phyloP scores from a whole-genome alignment of 176 grass and related monocot species.

The Eragrostis curvula region DNA sequence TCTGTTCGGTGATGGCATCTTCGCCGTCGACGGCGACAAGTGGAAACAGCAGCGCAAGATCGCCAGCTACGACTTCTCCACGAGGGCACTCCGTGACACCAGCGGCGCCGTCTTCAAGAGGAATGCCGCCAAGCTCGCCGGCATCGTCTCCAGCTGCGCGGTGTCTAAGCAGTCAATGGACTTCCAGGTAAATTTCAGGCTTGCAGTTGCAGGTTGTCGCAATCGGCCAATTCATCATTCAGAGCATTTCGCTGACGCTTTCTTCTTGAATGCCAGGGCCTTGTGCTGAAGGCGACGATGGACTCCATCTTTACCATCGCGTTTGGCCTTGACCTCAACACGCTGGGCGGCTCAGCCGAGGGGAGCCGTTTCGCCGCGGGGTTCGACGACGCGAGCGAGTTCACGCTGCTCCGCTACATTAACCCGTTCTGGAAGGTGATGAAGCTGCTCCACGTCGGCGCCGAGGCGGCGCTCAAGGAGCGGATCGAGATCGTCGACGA shows the following conservation, averaged over 20 bases:
- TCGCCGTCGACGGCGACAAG: conserved; percentile 65
- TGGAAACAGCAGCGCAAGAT: conserved; percentile 70
- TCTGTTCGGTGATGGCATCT: conserved; percentile 68
- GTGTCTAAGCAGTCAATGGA: conserved; percentile 23
- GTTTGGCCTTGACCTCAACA: conserved; percentile 58
- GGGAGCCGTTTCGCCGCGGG: conserved; percentile 59
- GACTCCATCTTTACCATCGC: conserved; percentile 65
- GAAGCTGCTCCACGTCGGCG: conserved; percentile 49
- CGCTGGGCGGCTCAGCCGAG: conserved; percentile 19
- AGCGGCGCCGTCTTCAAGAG: conserved; percentile 54
- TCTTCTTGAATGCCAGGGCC: conserved; percentile 7
- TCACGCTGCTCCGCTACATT: conserved; percentile 54
- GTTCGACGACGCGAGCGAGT: conserved; percentile 68
- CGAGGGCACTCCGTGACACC: conserved; percentile 52
- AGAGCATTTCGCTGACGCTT: background rate
- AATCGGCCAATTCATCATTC: no score
- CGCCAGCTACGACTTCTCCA: conserved; percentile 72
- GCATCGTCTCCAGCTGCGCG: conserved; percentile 9
- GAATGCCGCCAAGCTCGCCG: conserved; percentile 56
- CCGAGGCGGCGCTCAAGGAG: conserved; percentile 40
- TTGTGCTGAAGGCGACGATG: conserved; percentile 59
- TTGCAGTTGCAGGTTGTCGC: no score
- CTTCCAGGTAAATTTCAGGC: conserved; percentile 37
- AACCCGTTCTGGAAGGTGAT: conserved; percentile 61
- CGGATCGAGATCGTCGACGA: conserved; percentile 49